Conservation (phyloP, 1,284 basidiomycete genomes). For the Prillingera fragicola region DNA sequence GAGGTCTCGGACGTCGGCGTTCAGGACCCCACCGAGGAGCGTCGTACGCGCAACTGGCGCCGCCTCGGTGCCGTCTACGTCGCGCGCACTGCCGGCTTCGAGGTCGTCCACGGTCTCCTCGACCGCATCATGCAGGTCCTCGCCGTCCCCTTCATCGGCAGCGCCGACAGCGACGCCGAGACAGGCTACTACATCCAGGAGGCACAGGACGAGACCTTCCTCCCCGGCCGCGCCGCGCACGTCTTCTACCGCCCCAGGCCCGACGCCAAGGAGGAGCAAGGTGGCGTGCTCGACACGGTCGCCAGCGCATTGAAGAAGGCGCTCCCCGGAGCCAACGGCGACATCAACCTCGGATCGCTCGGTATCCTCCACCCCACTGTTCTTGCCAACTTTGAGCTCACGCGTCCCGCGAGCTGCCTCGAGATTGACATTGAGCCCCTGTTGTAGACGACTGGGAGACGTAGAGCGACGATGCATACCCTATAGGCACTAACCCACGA, state of each 20-base stretch:
- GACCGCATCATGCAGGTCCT: constrained; percentile 93
- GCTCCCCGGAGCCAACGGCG: constrained; percentile 44
- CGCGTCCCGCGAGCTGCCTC: constrained; percentile 89
- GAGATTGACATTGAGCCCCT: constrained; percentile 93
- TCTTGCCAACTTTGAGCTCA: constrained; percentile 85
- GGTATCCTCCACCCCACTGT: constrained; percentile 88
- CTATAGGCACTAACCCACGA: too few species aligned
- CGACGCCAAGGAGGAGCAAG: constrained; percentile 28
- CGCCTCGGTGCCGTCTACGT: constrained; percentile 89
- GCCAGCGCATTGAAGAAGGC: constrained; percentile 46
- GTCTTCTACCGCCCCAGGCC: constrained; percentile 73
- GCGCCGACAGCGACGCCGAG: constrained; percentile 54
- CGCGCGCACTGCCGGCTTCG: constrained; percentile 94
- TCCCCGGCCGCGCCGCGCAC: constrained; percentile 87
- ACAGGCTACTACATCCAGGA: constrained; percentile 91
- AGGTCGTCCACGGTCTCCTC: constrained; percentile 90
- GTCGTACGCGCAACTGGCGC: constrained; percentile 79
- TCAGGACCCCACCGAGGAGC: constrained; percentile 72
- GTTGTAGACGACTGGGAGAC: constrained; percentile 53
- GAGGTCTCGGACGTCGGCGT: constrained; percentile 90
- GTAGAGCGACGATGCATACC: too few species aligned
- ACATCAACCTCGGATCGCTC: constrained; percentile 71
- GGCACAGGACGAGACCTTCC: constrained; percentile 81
- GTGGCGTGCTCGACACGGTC: constrained; percentile 43
- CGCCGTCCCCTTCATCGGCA: constrained; percentile 72